Evolutionary conservation across 441 rosid species (phyloP), one percentile per base, ranked within the genome.

Genomic region (Brassica hybrid): DNA sequence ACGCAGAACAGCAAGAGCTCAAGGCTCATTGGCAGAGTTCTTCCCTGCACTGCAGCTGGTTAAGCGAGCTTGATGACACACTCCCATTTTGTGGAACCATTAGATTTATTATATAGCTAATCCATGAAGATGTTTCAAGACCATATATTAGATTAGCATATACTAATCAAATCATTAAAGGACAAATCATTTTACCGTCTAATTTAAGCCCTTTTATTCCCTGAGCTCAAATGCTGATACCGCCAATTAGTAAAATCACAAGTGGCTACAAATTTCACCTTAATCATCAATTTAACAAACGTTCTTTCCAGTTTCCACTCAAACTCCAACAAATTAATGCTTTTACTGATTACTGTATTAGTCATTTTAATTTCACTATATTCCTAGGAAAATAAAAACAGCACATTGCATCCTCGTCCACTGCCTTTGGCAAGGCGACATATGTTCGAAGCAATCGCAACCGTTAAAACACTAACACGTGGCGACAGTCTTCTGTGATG

Each of bases 21-120:
- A 1, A 73, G 88, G 66, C 73, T 89, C 8, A 84, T 86, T 34
- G 83, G 79, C 25, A 76, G 91, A 89, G 84, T 90, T 78, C 93
- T 92, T 80, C 88, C 91, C 16, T 91, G 97, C 69, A 82, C 86
- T 7, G 71, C 86, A 0, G 85, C 87, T 45, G 79, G 83, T 82
- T 88, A 85, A 81, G 45, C 12, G 48, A 64, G 68, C 58, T 62
- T 60, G 56, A 32, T 41, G 60, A 17, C 63, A n/a, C 30, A n/a
- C 19, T 54, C 36, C 52, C 58, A 62, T 67, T 67, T 50, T 61
- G 72, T 72, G 73, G 27, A 77, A 71, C 60, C 62, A 45, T 21
- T 65, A 77, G 62, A 30, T 4, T 11, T 45, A n/a, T n/a, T 27
- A 27, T 27, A n/a, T 27, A 71, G 72, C 72, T 57, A 43, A 43